Evolutionary conservation across 768 basidiomycete genomes (phyloP), one percentile per base, ranked within the genome.

Genomic region (Myochromella boudieri): DNA sequence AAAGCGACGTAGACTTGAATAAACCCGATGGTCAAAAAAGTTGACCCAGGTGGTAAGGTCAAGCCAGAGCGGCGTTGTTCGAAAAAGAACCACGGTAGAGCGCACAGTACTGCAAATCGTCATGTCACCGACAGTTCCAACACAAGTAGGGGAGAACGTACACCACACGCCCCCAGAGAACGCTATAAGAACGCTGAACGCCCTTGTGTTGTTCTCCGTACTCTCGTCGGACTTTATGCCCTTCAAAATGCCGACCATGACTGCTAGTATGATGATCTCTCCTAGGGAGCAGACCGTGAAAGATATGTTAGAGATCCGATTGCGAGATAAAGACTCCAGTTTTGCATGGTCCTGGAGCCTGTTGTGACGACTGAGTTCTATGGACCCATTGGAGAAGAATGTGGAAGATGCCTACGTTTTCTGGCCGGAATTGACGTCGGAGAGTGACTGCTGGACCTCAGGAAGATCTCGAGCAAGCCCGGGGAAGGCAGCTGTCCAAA

Each of bases 401-500:
- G 11, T 10, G 9, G 21, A 42, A 29, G 24, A 10, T 6, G 55
- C 69, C 40, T 38, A 82, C 85, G 68, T 61, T 65, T 83, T 84
- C 3, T 54, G 57, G 7, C 76, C 77, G 6, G 59, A 44, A 32
- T 65, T 62, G 2, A 67, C 69, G 38, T 74, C 62, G 3, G 44
- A 47, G 4, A 70, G 65, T 2, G 84, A 86, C 40, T 70, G 61
- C 51, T 77, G 71, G n/a, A 90, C 78, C 55, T 87, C 81, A 0
- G 84, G 82, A 21, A 88, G 73, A 60, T 89, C 78, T 7, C 80
- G 74, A 18, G 84, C 82, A 12, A 91, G 71, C 14, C 85, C 87
- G 0, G 87, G 86, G 60, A 91, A 89, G 10, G 88, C 87, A 10
- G 88, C 88, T 0, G 85, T 86, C 87, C 86, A 91, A 64, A 90